These are phyloP conservation scores for Fusarium guadeloupense DNA, from an alignment of 2,329 filamentous ascomycete genomes.

Conservation along the genomic window DNA sequence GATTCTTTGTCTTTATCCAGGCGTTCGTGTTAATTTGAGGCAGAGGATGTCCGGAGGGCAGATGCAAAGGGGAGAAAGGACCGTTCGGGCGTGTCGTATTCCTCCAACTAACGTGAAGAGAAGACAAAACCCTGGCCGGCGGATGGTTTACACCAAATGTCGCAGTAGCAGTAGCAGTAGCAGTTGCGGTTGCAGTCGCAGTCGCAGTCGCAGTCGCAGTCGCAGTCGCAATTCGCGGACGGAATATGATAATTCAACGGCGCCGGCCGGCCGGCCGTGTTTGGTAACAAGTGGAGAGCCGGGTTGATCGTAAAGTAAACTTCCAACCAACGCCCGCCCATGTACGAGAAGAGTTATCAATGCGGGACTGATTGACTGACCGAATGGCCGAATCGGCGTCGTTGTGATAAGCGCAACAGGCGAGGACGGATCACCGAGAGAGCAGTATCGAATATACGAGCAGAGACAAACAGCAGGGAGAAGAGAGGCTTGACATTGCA, in stretches of 20 bases:
- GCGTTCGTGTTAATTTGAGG: background rate
- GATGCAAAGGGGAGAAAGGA: constrained; percentile 11
- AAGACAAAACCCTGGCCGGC: background rate
- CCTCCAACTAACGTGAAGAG: constrained; percentile 2
- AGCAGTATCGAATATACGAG: constrained; percentile 1
- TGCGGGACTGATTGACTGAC: constrained; percentile 19
- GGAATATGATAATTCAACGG: constrained; percentile 6
- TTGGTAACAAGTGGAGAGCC: constrained; percentile 26
- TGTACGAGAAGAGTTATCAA: constrained; percentile 18
- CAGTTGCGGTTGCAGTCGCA: constrained; percentile 20
- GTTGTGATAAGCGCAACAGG: constrained; percentile 22
- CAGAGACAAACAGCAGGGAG: constrained; percentile 12
- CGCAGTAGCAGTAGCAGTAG: constrained; percentile 20
- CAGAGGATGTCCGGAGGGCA: constrained; percentile 1
- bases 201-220: constrained; percentile 11
- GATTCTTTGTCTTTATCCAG: constrained; percentile 20
- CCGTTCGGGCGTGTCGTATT: constrained; percentile 7
- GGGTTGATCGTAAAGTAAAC: constrained; percentile 21
- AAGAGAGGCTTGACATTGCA: background rate
- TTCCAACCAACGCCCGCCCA: constrained; percentile 16
- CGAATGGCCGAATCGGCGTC: constrained; percentile 8
- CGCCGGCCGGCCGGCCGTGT: constrained; percentile 23
- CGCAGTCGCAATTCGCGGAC: constrained; percentile 10
- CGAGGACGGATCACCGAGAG: constrained; percentile 23
- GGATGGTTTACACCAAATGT: constrained; percentile 23